A percentile compares a stretch with the other conserved stretches of the same genome.
phyloP scores from a whole-genome alignment of 495 filamentous ascomycete genomes.

The Pyronema domesticum region DNA sequence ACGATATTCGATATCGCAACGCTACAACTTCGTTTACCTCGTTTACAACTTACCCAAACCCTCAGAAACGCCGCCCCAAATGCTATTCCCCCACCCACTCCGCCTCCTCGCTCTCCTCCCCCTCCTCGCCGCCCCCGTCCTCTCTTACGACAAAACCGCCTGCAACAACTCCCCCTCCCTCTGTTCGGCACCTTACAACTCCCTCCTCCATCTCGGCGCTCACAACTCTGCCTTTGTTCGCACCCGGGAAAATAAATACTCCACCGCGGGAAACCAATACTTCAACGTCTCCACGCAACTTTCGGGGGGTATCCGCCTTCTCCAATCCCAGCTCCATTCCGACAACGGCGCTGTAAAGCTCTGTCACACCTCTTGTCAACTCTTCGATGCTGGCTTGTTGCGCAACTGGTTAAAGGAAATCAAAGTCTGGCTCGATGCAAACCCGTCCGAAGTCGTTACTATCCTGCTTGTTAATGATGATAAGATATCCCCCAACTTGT shows the following conservation, averaged over 20 bases:
- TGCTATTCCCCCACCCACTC: not conserved
- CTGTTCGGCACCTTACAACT: conserved; percentile 43
- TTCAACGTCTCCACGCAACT: conserved; percentile 46
- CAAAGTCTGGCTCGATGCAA: conserved; percentile 44
- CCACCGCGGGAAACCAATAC: conserved; percentile 47
- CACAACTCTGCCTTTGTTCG: conserved; percentile 52
- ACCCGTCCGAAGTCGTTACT: conserved; percentile 52
- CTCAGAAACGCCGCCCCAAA: not conserved
- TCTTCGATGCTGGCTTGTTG: conserved; percentile 48
- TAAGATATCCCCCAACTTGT: conserved; percentile 30
- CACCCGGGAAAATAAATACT: conserved; percentile 33
- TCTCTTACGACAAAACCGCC: conserved; percentile 20
- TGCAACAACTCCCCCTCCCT: conserved; percentile 53
- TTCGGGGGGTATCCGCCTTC: conserved; percentile 47
- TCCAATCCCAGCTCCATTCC: conserved; percentile 52
- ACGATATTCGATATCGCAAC: too few relatives aligned
- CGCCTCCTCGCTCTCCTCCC: not conserved
- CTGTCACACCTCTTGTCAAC: conserved; percentile 47
- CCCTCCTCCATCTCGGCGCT: conserved; percentile 49
- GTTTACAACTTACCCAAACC: too few relatives aligned
- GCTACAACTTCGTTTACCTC: too few relatives aligned
- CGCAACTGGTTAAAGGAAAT: conserved; percentile 38
- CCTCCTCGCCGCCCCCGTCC: not conserved
- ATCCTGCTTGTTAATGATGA: conserved; percentile 53
- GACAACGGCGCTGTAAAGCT: conserved; percentile 35